Conservation (phyloP, 768 basidiomycete species). For the Boletus speciosus region DNA sequence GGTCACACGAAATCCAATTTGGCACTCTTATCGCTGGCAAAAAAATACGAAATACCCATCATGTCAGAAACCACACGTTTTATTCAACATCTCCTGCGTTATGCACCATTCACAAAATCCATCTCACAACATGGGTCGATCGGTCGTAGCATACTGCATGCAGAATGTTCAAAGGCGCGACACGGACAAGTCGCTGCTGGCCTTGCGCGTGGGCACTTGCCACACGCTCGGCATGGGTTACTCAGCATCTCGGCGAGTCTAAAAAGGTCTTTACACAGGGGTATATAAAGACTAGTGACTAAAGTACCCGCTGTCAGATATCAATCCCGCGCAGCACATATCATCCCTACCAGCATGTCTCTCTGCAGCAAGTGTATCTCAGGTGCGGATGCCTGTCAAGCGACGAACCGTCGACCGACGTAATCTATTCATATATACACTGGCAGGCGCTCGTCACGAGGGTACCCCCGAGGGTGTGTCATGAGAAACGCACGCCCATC, state of each 20-base stretch:
- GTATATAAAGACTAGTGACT: slow-evolving; percentile 12
- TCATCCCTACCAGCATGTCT: slow-evolving; percentile 36
- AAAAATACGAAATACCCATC: neutral
- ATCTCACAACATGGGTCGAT: neutral
- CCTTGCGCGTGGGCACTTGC: neutral
- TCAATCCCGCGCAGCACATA: neutral
- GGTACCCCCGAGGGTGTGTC: slow-evolving; percentile 42
- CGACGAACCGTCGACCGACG: neutral
- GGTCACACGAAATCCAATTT: neutral
- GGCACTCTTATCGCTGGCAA: neutral
- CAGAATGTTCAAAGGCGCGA: neutral
- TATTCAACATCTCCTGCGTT: neutral
- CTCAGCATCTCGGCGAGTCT: neutral
- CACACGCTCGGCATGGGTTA: neutral
- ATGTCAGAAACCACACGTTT: neutral
- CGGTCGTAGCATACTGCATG: neutral
- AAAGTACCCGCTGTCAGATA: neutral
- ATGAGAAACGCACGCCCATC: neutral
- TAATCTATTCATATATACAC: neutral
- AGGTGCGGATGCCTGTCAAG: slow-evolving; percentile 36
- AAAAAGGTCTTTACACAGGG: neutral
- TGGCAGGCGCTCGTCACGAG: slow-evolving; percentile 46
- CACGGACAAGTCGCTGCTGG: neutral
- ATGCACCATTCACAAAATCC: neutral
- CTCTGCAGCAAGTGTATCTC: slow-evolving; percentile 54